Evolutionary conservation across 495 filamentous ascomycete genomes (phyloP).

Genomic region (Neurospora sp.): DNA sequence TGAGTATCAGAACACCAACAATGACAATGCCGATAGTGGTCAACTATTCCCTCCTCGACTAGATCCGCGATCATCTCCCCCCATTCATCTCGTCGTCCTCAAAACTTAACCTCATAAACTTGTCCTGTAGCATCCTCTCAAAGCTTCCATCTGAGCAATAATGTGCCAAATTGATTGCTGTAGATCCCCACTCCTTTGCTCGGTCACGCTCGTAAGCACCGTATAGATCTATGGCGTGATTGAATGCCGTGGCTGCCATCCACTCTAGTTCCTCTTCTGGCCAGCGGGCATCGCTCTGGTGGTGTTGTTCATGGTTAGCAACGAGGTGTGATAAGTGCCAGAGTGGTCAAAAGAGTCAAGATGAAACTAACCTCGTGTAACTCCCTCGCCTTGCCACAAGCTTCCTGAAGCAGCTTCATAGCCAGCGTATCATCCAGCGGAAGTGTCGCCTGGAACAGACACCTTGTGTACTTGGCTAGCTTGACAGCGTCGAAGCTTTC

Average conservation of each 20-base stretch:
- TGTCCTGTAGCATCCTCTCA: constrained; percentile 43
- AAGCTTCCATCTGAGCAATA: constrained; percentile 43
- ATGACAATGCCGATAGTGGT: not conserved
- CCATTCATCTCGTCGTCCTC: constrained; percentile 9
- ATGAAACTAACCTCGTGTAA: constrained; percentile 26
- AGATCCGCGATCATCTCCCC: not conserved
- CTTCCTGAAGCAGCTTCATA: constrained; percentile 48
- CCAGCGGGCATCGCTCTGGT: constrained; percentile 41
- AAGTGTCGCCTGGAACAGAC: constrained; percentile 57
- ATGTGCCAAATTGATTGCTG: constrained; percentile 54
- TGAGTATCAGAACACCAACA: not conserved
- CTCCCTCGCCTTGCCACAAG: constrained; percentile 38
- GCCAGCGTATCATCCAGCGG: constrained; percentile 32
- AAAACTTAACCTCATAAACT: constrained; percentile 41
- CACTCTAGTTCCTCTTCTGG: constrained; percentile 66
- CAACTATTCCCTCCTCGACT: not conserved
- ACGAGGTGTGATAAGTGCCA: not conserved
- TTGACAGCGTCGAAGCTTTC: constrained; percentile 41
- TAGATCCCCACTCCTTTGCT: constrained; percentile 54
- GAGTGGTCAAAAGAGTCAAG: not conserved
- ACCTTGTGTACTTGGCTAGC: constrained; percentile 62
- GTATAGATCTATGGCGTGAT: constrained; percentile 66
- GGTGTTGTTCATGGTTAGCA: not conserved
- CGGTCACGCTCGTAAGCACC: constrained; percentile 42
- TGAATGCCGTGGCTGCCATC: constrained; percentile 67